Evolutionary conservation across 768 basidiomycete species (phyloP).

Genomic region (Boletus patriciae): DNA sequence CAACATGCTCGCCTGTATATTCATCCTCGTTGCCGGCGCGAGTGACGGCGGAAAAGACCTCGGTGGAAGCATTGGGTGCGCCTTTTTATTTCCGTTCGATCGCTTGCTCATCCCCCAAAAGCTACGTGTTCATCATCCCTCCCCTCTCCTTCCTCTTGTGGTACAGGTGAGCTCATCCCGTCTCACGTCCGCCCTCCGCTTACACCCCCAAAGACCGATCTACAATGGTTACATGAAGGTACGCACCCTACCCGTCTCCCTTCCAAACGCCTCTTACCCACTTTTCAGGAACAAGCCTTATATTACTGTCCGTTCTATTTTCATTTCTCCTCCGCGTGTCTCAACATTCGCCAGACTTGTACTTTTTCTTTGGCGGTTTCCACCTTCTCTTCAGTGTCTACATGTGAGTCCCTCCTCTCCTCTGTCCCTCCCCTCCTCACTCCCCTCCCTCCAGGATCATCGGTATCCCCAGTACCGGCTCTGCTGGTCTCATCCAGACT

Average conservation of each 20-base stretch:
- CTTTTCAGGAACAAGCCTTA: conserved; percentile 78
- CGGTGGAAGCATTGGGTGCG: conserved; percentile 80
- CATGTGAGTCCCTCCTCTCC: conserved; percentile 54
- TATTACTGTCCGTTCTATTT: conserved; percentile 75
- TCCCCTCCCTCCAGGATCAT: conserved; percentile 65
- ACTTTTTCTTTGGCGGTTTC: conserved; percentile 96
- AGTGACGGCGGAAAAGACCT: conserved; percentile 76
- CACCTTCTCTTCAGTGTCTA: conserved; percentile 92
- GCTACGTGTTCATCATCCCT: conserved; percentile 79
- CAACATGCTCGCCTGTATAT: conserved; percentile 90
- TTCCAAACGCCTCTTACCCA: conserved; percentile 25
- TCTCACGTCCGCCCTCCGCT: conserved; percentile 11
- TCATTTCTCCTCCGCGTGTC: conserved; percentile 8
- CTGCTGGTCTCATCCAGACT: conserved; percentile 92
- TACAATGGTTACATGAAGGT: conserved; percentile 99
- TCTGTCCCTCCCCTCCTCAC: conserved; percentile 15
- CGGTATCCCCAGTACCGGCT: conserved; percentile 93
- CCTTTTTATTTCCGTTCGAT: conserved; percentile 17
- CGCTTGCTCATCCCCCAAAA: conserved; percentile 33
- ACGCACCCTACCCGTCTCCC: conserved; percentile 26
- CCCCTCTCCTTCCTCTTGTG: conserved; percentile 85
- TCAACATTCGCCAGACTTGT: conserved; percentile 63
- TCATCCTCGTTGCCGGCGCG: conserved; percentile 76
- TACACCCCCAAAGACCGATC: conserved; percentile 61
- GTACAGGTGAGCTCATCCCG: conserved; percentile 70